Base-by-base conservation (phyloP, 169 alveolate species). In the Eimeria tenella region DNA sequence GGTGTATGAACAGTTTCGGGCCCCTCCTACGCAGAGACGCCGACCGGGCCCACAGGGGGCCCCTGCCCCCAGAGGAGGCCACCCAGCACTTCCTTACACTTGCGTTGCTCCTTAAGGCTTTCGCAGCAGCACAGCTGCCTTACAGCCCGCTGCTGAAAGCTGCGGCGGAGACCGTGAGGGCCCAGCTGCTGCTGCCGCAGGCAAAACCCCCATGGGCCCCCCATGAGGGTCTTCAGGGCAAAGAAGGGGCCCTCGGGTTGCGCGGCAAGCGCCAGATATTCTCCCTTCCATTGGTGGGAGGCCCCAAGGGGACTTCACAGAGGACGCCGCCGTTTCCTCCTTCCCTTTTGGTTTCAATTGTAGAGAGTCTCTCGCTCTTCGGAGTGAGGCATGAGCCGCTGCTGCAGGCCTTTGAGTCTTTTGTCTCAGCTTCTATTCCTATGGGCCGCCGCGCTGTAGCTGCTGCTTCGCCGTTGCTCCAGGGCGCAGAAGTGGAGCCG, bases 21-120 rank as follows among this genome's bases (percentile, higher is more conserved):
- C 86, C 86, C 25, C 31, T 77, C 23, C 86, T 77, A 19, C 62
- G 86, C 23, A 49, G 86, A n/a, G 21, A 31, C 60, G 10, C 42
- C 65, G 50, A 25, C 86, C 17, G 63, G 23, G 6, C 31, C 68
- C 11, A n/a, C 56, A 49, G 86, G 17, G 68, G 11, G 17, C 23
- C 68, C 86, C 3, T 77, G 23, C 86, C 86, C 50, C 10, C 68
- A 77, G 68, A 49, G 11, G 86, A 77, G 15, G 49, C 86, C 19
- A 3, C 10, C n/a, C 86, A 77, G 42, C 86, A 77, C 86, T 49
- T 77, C 23, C 65, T 23, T 15, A 77, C 86, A 4, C 63, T 77
- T n/a, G 86, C 62, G 49, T 31, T 77, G 50, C 86, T 77, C 50
- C 86, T 77, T 8, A 77, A 77, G 86, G 86, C 86, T 42, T 77